Percentiles rank a stretch among this genome's conserved stretches.
These are phyloP conservation scores for Magnaporthiopsis poae DNA, from an alignment of 2,329 filamentous ascomycete species.

Conservation along the genomic window DNA sequence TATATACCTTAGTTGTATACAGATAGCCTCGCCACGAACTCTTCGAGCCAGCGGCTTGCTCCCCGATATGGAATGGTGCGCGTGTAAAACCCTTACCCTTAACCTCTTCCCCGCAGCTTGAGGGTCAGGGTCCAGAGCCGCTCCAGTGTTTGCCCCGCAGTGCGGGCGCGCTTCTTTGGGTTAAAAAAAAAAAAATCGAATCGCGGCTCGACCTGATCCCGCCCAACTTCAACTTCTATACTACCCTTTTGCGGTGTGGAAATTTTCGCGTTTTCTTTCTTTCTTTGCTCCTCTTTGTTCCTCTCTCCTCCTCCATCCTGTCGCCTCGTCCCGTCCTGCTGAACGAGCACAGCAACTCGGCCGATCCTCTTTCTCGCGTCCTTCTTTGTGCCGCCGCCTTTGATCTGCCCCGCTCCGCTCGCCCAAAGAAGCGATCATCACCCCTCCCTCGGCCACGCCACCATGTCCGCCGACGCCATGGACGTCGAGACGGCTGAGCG, in stretches of 20 bases:
- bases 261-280: background rate
- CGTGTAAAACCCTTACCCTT: background rate
- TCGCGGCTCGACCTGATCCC: background rate
- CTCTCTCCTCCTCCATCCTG: background rate
- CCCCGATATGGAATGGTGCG: background rate
- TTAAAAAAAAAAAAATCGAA: background rate
- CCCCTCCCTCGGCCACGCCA: background rate
- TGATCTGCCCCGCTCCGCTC: background rate
- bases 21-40: too few relatives aligned
- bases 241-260: background rate
- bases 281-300: background rate
- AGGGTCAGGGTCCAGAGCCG: background rate
- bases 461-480: constrained; percentile 37
- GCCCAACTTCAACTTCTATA: background rate
- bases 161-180: background rate
- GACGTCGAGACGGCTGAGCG: constrained; percentile 51
- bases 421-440: background rate
- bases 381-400: background rate
- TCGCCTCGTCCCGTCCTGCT: background rate
- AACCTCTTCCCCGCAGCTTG: background rate
- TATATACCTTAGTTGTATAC: too few relatives aligned
- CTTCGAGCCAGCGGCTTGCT: background rate
- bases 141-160: background rate
- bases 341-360: background rate
- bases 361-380: background rate